These are phyloP conservation scores for Arthrocladium fulminans DNA, from an alignment of 2,329 filamentous ascomycete species.

Conservation along the genomic window DNA sequence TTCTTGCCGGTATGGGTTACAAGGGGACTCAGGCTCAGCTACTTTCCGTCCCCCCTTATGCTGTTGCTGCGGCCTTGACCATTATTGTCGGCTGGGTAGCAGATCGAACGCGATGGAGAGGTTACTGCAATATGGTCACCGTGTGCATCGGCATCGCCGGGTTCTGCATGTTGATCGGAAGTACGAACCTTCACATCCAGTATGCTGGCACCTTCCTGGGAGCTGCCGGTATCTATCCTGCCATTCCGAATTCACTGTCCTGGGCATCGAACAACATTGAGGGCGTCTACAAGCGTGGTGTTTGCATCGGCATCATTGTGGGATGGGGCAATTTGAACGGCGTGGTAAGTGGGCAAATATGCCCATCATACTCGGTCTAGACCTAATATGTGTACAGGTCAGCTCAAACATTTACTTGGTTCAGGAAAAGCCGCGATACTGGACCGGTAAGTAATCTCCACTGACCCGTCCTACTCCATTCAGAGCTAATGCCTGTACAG, in stretches of 20 bases:
- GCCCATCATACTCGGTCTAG: constrained; percentile 34
- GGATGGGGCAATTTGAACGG: constrained; percentile 90
- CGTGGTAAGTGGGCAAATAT: constrained; percentile 38
- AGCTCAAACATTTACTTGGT: constrained; percentile 60
- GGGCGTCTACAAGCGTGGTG: constrained; percentile 79
- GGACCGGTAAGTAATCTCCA: background rate
- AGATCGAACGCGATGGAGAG: constrained; percentile 51
- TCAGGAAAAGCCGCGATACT: constrained; percentile 53
- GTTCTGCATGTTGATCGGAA: constrained; percentile 66
- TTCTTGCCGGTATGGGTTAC: constrained; percentile 50
- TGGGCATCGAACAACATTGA: constrained; percentile 86
- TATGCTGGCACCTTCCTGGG: constrained; percentile 80
- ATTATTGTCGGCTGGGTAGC: constrained; percentile 50
- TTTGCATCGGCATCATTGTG: constrained; percentile 82
- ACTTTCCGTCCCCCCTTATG: constrained; percentile 59
- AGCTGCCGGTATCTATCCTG: constrained; percentile 79
- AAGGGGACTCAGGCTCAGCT: constrained; percentile 53
- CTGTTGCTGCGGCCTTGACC: constrained; percentile 48
- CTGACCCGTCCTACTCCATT: background rate
- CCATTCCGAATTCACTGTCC: constrained; percentile 75
- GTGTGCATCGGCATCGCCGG: constrained; percentile 64
- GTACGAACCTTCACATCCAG: constrained; percentile 53
- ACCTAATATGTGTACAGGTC: constrained; percentile 6
- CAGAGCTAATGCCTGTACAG: constrained; percentile 36
- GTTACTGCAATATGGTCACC: constrained; percentile 61